Percentiles rank a stretch among this genome's conserved stretches.
Evolutionary conservation across 2,329 filamentous ascomycete species (phyloP).

Genomic region (Hypomyces perniciosus): DNA sequence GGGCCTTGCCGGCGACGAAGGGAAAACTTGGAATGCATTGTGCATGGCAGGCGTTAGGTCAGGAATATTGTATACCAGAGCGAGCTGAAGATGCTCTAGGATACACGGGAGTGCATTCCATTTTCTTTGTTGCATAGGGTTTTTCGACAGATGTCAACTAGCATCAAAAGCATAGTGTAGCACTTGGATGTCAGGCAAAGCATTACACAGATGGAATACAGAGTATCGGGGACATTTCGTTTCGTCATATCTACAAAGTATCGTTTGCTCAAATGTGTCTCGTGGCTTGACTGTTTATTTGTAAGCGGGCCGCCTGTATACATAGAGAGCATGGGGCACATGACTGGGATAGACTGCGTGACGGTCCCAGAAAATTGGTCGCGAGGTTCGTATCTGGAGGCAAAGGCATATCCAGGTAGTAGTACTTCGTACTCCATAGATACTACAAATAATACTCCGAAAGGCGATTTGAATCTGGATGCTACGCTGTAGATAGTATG

Average conservation of each 20-base stretch:
- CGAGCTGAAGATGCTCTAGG: slow-evolving; percentile 1
- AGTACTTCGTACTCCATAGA: too few species aligned
- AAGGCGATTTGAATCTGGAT: too few species aligned
- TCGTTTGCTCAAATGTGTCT: neutral
- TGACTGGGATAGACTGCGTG: neutral
- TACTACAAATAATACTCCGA: too few species aligned
- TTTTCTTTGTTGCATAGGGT: neutral
- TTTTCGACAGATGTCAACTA: neutral
- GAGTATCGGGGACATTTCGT: neutral
- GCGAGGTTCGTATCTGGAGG: too few species aligned
- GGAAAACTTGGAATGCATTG: slow-evolving; percentile 9
- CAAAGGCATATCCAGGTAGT: too few species aligned
- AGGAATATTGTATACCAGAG: slow-evolving; percentile 4
- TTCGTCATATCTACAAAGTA: neutral
- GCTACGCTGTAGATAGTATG: too few species aligned
- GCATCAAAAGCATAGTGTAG: slow-evolving; percentile 3
- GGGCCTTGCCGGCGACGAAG: slow-evolving; percentile 1
- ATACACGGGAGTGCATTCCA: neutral
- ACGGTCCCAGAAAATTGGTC: too few species aligned
- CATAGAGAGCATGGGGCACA: neutral
- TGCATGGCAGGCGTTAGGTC: slow-evolving; percentile 12
- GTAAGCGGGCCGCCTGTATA: neutral
- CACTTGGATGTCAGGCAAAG: slow-evolving; percentile 3
- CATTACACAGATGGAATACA: slow-evolving; percentile 8
- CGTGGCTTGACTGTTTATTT: neutral